Base-by-base conservation (phyloP, 2,329 filamentous ascomycete genomes). In the Cyanodermella asteris region DNA sequence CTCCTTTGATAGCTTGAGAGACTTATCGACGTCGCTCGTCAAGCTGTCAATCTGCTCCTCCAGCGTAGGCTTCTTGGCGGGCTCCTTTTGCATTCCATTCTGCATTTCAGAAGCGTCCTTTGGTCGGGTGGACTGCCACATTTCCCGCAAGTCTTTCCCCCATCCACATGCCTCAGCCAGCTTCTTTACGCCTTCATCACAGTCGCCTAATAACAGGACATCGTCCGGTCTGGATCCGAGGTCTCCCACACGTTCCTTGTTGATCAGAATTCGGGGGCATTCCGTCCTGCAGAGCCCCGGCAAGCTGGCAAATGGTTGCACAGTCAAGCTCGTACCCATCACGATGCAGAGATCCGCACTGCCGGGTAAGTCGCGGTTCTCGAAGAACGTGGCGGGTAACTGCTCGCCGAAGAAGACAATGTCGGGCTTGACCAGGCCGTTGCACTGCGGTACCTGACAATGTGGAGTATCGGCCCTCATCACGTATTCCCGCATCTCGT, bases 371-470 rank as follows among this genome's bases (percentile, higher is more conserved):
- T 52, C 42, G 15, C 55, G 51, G 30, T 64, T 68, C 5, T 50
- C 42, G 41, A 72, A 69, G 47, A 90, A 90, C 0, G 48, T 50
- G 5, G 51, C 44, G 0, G 76, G 76, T 3, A 82, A 49, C 1
- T 62, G 47, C 43, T 90, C 81, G 25, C 81, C 81, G 38, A 91
- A 93, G 51, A 93, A 93, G 17, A 91, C 80, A 42, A 93, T 91
- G 39, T 91, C 78, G 1, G 82, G 82, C 50, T 93, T 93, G 18
- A 93, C 78, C 3, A 87, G 53, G 0, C 82, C 82, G 18, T 61
- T 55, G 44, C 84, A 94, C 12, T 51, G 44, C 6, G 53, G 41
- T 4, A 53, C 49, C 19, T 49, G 35, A 44, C 84, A 94, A 31
- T 53, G 56, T 1, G 84, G 78, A 0, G 91, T 73, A 14, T 66